Evolutionary conservation across 306 rosid genomes (phyloP).

Genomic region (Lupinus albus): DNA sequence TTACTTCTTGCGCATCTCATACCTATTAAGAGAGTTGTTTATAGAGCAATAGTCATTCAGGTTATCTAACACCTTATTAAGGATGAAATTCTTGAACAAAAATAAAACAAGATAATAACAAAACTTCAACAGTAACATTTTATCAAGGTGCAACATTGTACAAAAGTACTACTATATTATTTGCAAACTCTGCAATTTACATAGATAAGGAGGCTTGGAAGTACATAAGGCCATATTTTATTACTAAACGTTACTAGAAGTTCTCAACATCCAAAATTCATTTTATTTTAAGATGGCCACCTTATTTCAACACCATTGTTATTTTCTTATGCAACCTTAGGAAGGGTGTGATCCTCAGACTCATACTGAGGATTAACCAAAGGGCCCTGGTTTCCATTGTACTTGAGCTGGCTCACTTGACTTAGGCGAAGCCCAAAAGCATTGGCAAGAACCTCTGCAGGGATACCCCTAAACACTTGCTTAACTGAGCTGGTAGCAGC

Average conservation of each 20-base stretch:
- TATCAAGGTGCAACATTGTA: no score
- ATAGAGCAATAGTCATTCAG: no score
- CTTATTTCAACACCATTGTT: not conserved
- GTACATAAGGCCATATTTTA: constrained; percentile 17
- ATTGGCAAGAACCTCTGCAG: constrained; percentile 52
- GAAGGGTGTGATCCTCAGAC: not conserved
- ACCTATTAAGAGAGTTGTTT: no score
- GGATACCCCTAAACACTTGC: constrained; percentile 46
- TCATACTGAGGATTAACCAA: constrained; percentile 41
- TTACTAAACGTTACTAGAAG: not conserved
- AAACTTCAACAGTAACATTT: no score
- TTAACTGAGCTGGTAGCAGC: constrained; percentile 50
- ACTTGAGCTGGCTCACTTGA: constrained; percentile 51
- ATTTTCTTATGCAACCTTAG: not conserved
- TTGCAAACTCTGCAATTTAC: not conserved
- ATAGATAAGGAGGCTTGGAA: not conserved
- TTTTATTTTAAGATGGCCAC: constrained; percentile 28
- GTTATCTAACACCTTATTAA: no score
- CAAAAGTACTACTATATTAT: not conserved
- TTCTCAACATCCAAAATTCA: constrained; percentile 12
- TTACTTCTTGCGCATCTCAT: no score
- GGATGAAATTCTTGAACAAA: no score
- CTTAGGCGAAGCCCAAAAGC: constrained; percentile 41
- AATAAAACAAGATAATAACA: no score
- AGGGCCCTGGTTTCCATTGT: constrained; percentile 34